Percentiles rank a stretch among this genome's conserved stretches.
Conservation (phyloP, 2,329 filamentous ascomycete species). For the Botryotinia calthae region DNA sequence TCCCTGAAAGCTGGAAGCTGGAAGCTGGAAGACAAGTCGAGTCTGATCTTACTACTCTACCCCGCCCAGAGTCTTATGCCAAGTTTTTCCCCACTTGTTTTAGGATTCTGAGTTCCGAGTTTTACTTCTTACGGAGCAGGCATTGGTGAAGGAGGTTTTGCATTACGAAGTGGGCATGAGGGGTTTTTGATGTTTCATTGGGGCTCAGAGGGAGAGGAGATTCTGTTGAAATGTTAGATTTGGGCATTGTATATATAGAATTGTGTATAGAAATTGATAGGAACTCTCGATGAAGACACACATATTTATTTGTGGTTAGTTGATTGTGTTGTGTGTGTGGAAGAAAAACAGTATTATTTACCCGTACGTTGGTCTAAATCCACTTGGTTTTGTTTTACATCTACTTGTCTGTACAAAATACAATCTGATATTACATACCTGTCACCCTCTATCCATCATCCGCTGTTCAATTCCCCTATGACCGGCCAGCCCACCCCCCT, state of each 20-base stretch:
- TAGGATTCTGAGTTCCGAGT: neutral
- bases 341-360: neutral
- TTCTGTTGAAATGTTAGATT: neutral
- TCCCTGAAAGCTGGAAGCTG: neutral
- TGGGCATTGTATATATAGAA: neutral
- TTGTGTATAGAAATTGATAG: neutral
- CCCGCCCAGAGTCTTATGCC: neutral
- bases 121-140: neutral
- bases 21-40: too few species aligned
- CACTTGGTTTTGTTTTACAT: neutral
- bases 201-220: too few species aligned
- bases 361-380: neutral
- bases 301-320: neutral
- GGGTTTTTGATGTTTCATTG: neutral
- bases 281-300: neutral
- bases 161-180: neutral
- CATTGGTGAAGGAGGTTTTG: neutral
- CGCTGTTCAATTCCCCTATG: slow-evolving; percentile 13
- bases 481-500: neutral
- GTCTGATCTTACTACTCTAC: neutral
- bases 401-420: neutral
- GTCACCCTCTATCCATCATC: slow-evolving; percentile 13
- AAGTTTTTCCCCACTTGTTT: neutral
- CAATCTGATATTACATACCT: neutral
- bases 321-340: neutral